Conservation (phyloP, 768 basidiomycete species). For the Pholiota molesta region DNA sequence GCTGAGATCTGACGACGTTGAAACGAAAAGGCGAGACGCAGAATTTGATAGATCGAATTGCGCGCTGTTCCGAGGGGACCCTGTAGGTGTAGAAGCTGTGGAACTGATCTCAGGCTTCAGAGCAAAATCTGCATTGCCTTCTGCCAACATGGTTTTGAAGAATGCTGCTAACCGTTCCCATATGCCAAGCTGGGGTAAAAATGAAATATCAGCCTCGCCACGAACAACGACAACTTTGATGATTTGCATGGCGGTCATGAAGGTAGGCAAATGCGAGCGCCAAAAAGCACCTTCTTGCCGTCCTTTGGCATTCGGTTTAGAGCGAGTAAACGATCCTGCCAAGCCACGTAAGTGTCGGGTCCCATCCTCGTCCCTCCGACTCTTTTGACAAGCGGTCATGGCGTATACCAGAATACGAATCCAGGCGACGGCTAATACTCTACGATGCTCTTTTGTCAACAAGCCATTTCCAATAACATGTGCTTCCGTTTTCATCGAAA, state of each 20-base stretch:
- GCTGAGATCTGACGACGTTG: constrained; percentile 31
- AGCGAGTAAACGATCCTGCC: constrained; percentile 32
- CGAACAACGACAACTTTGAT: constrained; percentile 70
- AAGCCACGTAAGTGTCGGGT: constrained; percentile 19
- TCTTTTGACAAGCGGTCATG: constrained; percentile 54
- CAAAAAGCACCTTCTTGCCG: constrained; percentile 25
- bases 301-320: constrained; percentile 39
- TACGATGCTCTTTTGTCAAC: constrained; percentile 48
- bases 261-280: constrained; percentile 39
- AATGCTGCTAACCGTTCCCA: constrained; percentile 67
- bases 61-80: constrained; percentile 50
- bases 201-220: constrained; percentile 61
- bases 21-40: constrained; percentile 21
- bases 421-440: constrained; percentile 54
- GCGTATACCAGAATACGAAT: constrained; percentile 61
- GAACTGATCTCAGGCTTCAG: constrained; percentile 45
- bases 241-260: constrained; percentile 61
- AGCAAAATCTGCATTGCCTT: constrained; percentile 68
- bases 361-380: constrained; percentile 26
- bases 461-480: constrained; percentile 44
- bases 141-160: constrained; percentile 50
- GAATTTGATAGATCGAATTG: constrained; percentile 35
- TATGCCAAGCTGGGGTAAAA: constrained; percentile 49
- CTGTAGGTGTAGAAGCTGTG: constrained; percentile 51
- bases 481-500: constrained; percentile 53